Evolutionary conservation across 2,329 filamentous ascomycete species (phyloP).

Genomic region (Ustilaginoidea virens): DNA sequence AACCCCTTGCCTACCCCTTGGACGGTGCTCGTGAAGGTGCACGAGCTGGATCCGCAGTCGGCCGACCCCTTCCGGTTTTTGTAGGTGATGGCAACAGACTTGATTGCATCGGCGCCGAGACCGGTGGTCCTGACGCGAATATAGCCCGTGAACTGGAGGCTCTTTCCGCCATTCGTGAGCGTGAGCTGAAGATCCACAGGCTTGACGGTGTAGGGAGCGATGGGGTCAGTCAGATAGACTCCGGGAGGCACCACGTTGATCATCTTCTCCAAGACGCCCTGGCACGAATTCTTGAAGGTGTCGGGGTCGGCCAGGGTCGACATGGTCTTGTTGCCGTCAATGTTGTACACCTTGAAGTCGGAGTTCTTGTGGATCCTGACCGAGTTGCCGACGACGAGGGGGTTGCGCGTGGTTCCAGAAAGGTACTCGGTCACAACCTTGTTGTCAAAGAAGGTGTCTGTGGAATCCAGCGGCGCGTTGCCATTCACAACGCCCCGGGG

Average conservation of each 20-base stretch:
- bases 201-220: constrained; percentile 43
- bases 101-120: constrained; percentile 24
- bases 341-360: constrained; percentile 39
- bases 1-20: constrained; percentile 37
- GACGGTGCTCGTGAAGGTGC: constrained; percentile 28
- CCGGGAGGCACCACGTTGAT: constrained; percentile 41
- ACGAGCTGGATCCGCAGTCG: constrained; percentile 25
- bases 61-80: constrained; percentile 36
- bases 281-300: constrained; percentile 32
- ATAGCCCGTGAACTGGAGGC: constrained; percentile 34
- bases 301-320: constrained; percentile 25
- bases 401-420: constrained; percentile 34
- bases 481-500: constrained; percentile 26
- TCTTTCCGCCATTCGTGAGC: constrained; percentile 30
- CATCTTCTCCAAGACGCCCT: constrained; percentile 40
- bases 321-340: constrained; percentile 41
- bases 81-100: constrained; percentile 35
- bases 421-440: constrained; percentile 42
- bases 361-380: constrained; percentile 29
- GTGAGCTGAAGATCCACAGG: constrained; percentile 41
- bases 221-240: constrained; percentile 33
- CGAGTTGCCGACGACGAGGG: constrained; percentile 37
- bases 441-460: constrained; percentile 36
- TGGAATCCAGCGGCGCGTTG: constrained; percentile 30
- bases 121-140: constrained; percentile 41